Conservation (phyloP, 495 filamentous ascomycete genomes). For the Cenococcum geophilum region DNA sequence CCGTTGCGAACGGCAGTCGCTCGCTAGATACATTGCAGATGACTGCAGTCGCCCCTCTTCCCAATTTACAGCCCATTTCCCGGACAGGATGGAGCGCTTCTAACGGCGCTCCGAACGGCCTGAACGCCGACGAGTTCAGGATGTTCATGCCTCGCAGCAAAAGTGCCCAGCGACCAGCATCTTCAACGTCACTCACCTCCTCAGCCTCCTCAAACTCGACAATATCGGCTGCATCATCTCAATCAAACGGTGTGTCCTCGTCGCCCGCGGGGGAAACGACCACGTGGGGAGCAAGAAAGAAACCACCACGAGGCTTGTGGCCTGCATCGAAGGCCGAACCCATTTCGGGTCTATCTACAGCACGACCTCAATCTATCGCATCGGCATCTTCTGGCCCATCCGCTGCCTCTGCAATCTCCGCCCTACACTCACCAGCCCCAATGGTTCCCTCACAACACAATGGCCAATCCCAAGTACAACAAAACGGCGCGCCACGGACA, state of each 20-base stretch:
- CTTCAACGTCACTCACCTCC: slow-evolving; percentile 64
- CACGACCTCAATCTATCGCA: slow-evolving; percentile 56
- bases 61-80: slow-evolving; percentile 72
- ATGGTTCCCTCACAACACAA: slow-evolving; percentile 69
- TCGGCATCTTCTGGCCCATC: slow-evolving; percentile 60
- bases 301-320: slow-evolving; percentile 62
- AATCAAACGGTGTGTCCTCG: slow-evolving; percentile 47
- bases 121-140: slow-evolving; percentile 79
- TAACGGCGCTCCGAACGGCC: slow-evolving; percentile 67
- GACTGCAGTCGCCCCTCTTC: slow-evolving; percentile 95
- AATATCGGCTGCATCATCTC: slow-evolving; percentile 41
- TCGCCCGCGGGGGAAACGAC: slow-evolving; percentile 34
- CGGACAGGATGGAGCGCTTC: slow-evolving; percentile 57
- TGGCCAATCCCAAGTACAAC: slow-evolving; percentile 49
- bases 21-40: slow-evolving; percentile 52
- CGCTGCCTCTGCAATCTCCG: slow-evolving; percentile 60
- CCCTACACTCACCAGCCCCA: slow-evolving; percentile 68
- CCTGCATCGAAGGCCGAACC: slow-evolving; percentile 62
- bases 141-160: slow-evolving; percentile 87
- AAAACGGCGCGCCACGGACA: slow-evolving; percentile 59
- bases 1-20: slow-evolving; percentile 27
- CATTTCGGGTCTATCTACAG: slow-evolving; percentile 55
- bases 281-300: slow-evolving; percentile 56
- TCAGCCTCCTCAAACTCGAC: slow-evolving; percentile 39
- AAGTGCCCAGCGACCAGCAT: slow-evolving; percentile 75